Evolutionary conservation across 805 yeast species (phyloP), one percentile per base, ranked within the genome.

Genomic region (Metschnikowia picachoensis): DNA sequence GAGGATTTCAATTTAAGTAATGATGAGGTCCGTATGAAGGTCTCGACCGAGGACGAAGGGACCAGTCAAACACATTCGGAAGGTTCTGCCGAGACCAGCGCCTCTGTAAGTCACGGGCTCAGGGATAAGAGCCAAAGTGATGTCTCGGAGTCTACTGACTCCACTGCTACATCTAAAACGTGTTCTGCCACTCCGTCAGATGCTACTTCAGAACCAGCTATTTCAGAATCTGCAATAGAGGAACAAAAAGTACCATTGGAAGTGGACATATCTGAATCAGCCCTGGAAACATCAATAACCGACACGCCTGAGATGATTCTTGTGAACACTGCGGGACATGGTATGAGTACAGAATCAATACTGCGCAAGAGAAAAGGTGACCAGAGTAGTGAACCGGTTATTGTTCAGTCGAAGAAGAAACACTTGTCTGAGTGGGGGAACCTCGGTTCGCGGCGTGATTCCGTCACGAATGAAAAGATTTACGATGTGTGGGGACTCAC

Each of bases 401-500:
- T 29, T 8, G 13, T 32, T 13, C 25, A 34, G 28, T 16, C 7
- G 33, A 41, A n/a, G 25, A 7, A 51, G 11, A 47, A 48, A 12
- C 48, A 65, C 20, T 47, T 67, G 27, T 43, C 55, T 5, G 43
- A 37, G 12, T 72, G 76, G 76, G 77, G 77, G 13, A 58, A 66
- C 41, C 50, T 62, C 38, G 77, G 77, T 2, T 58, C 72, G 9
- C 56, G 75, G 40, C 50, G 72, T 17, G 66, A 70, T 46, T 58
- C 67, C 11, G 59, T 51, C 17, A 61, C 75, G 53, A 59, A 79
- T 61, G 68, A 66, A 37, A 71, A 74, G 45, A 74, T 82, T 33
- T 79, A 85, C 57, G 86, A 85, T 57, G 82, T 87, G 4, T 86
- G 94, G 95, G 95, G 95, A 0, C 65, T 86, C 32, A 86, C 94